phyloP scores from a whole-genome alignment of 139 green algal species.

The Closterium sp. region DNA sequence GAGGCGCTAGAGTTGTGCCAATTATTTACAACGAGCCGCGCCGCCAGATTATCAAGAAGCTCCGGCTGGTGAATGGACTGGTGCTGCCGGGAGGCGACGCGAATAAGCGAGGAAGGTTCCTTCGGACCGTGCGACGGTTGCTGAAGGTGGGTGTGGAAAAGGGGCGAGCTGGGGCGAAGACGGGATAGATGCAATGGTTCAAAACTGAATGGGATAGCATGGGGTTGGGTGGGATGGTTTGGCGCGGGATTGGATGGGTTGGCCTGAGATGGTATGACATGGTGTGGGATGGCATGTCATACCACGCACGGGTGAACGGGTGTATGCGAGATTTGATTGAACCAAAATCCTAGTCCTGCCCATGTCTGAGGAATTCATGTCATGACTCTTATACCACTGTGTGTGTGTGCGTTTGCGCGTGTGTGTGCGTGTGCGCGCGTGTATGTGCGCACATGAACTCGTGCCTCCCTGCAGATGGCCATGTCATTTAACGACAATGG shows the following conservation, averaged over 20 bases:
- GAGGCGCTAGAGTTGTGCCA: constrained; percentile 31
- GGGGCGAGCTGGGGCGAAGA: neutral
- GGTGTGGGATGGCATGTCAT: neutral
- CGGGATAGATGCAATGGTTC: too few species aligned
- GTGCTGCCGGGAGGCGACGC: constrained; percentile 38
- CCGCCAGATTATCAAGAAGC: neutral
- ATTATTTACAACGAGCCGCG: constrained; percentile 43
- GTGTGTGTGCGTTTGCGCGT: too few species aligned
- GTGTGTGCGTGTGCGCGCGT: neutral
- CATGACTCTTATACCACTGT: too few species aligned
- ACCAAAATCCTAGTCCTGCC: neutral
- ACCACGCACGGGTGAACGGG: too few species aligned
- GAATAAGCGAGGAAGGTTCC: neutral
- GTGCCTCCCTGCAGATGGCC: constrained; percentile 42
- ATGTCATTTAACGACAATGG: constrained; percentile 43
- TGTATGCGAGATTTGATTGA: neutral
- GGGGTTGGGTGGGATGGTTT: neutral
- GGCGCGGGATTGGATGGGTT: neutral
- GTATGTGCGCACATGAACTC: too few species aligned
- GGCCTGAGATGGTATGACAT: neutral
- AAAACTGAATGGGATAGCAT: too few species aligned
- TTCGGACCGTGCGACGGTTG: neutral
- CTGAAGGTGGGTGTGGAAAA: neutral
- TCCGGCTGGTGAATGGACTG: constrained; percentile 36
- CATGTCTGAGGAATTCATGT: too few species aligned